phyloP scores from a whole-genome alignment of 495 filamentous ascomycete species.

The Clohesyomyces aquaticus region DNA sequence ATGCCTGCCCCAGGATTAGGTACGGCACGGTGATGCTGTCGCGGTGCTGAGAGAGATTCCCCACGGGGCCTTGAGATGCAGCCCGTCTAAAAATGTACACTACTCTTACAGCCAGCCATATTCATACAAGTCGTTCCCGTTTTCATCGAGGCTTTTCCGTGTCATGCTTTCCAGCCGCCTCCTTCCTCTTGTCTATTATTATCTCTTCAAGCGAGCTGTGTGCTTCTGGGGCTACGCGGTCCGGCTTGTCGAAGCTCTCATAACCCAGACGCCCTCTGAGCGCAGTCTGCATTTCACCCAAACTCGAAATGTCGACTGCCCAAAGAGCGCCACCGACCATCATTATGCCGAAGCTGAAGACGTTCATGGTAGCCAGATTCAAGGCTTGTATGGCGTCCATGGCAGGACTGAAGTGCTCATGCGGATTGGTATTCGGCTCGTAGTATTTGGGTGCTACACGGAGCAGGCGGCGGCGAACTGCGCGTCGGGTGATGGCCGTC shows the following conservation, averaged over 20 bases:
- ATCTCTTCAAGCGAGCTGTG: constrained; percentile 71
- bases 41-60: too few relatives aligned
- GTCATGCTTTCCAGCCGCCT: constrained; percentile 18
- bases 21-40: neutral
- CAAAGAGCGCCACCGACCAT: constrained; percentile 66
- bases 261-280: constrained; percentile 56
- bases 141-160: constrained; percentile 31
- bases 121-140: constrained; percentile 25
- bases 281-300: constrained; percentile 68
- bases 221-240: constrained; percentile 63
- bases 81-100: constrained; percentile 17
- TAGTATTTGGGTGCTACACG: constrained; percentile 67
- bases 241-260: constrained; percentile 51
- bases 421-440: constrained; percentile 50
- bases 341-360: constrained; percentile 70
- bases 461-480: constrained; percentile 59
- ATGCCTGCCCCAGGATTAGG: neutral
- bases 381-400: constrained; percentile 77
- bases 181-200: constrained; percentile 54
- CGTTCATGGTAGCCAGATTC: constrained; percentile 81
- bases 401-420: constrained; percentile 51
- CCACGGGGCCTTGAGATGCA: neutral
- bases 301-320: constrained; percentile 69
- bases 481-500: constrained; percentile 69
- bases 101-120: constrained; percentile 37